A percentile compares a stretch with the other conserved stretches of the same genome.
Conservation (phyloP, 176 grass and related monocot genomes). For the Phragmites australis region DNA sequence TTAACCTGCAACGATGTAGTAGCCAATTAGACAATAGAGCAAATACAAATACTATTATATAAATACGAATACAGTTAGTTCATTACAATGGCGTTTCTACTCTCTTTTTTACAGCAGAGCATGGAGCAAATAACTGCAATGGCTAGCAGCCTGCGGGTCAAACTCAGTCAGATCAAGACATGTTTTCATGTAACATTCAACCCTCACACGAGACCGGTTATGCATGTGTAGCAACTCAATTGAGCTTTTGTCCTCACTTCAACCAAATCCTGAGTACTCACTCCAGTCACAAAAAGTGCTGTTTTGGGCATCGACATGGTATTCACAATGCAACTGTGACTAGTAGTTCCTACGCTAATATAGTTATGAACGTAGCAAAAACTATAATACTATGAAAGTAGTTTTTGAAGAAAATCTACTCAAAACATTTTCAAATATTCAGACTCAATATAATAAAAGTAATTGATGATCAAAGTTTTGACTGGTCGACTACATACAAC, state of each 20-base stretch:
- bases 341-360: background rate
- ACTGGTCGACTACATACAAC: background rate
- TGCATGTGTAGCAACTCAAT: background rate
- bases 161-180: constrained; percentile 5
- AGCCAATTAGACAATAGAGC: constrained; percentile 39
- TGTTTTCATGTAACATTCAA: background rate
- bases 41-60: background rate
- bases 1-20: constrained; percentile 56
- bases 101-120: constrained; percentile 1
- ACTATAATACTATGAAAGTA: background rate
- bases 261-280: background rate
- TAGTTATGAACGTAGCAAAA: background rate
- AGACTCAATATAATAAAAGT: background rate
- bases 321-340: background rate
- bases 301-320: background rate
- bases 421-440: background rate
- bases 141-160: background rate
- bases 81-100: constrained; percentile 15
- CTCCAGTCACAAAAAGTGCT: background rate
- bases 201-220: background rate
- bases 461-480: background rate
- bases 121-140: constrained; percentile 26
- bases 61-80: background rate
- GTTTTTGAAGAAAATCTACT: background rate
- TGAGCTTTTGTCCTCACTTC: background rate